Evolutionary conservation across 179 eudicot genomes (phyloP), one percentile per base, ranked within the genome.

Genomic region (Silene noctiflora): DNA sequence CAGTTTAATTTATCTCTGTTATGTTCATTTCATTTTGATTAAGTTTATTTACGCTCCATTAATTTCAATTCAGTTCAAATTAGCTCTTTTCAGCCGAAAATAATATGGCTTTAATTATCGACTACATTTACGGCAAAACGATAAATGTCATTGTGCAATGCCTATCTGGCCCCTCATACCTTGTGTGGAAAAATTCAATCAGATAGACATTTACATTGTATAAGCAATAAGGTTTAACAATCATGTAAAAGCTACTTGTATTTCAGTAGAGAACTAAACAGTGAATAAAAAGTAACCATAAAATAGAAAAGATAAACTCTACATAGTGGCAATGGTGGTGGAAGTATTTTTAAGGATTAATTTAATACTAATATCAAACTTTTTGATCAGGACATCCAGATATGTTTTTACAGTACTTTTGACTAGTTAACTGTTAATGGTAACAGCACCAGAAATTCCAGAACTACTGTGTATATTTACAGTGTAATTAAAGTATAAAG

Each of bases 361-460:
- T 12, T 16, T 22, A 60, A 17, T 44, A 44, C 59, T 55, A 16
- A 55, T 42, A 62, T 62, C 33, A 25, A 63, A n/a, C 77, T 48
- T 29, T 22, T 24, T 75, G 70, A 75, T 42, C 22, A 75, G 61
- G 48, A 64, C 60, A 16, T 25, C 46, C 59, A 62, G 19, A 73
- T 39, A 25, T 74, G 70, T 21, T 63, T 9, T 74, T 74, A 17
- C 70, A 62, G 69, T 74, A 62, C 77, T 63, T 74, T 44, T 8
- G 19, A 14, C 7, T 55, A 10, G 59, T 14, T 61, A 42, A 22
- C 69, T 11, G 39, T 59, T 22, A 75, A 62, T 46, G 61, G 44
- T 64, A 46, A n/a, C 69, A 75, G 70, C 19, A 64, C 69, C 16
- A 64, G 22, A 64, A 74, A 63, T 8, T 61, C 39, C 44, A 42